Conservation (phyloP, 305 asterid genomes). For the Rubia peregrina region DNA sequence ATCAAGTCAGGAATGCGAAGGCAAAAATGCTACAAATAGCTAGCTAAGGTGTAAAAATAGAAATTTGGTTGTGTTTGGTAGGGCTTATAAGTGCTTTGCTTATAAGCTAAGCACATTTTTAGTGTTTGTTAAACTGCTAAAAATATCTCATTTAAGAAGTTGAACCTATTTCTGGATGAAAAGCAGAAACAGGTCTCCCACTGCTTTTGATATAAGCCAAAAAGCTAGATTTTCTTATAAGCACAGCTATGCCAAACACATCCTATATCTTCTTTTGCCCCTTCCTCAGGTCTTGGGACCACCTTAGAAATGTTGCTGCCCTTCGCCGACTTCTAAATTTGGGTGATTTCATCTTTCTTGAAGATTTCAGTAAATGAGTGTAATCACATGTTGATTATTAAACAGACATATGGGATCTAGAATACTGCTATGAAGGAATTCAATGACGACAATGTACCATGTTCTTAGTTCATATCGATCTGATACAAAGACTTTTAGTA, state of each 20-base stretch:
- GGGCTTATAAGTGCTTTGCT: too few relatives aligned
- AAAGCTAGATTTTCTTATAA: too few relatives aligned
- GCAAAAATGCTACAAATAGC: not conserved
- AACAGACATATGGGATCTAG: too few relatives aligned
- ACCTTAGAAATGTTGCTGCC: conserved; percentile 16
- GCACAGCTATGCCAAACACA: too few relatives aligned
- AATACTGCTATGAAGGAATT: too few relatives aligned
- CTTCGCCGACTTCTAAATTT: conserved; percentile 17
- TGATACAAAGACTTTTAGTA: conserved; percentile 34
- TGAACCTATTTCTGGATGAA: too few relatives aligned
- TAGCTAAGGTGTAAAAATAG: not conserved
- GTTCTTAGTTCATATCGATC: conserved; percentile 27
- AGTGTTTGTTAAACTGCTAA: too few relatives aligned
- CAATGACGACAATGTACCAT: too few relatives aligned
- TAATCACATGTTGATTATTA: not conserved
- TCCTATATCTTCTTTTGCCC: conserved; percentile 4
- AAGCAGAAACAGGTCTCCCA: too few relatives aligned
- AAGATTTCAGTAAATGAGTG: conserved; percentile 2
- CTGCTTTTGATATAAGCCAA: too few relatives aligned
- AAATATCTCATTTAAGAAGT: too few relatives aligned
- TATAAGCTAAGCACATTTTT: too few relatives aligned
- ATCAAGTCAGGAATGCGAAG: not conserved
- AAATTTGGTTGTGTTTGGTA: not conserved
- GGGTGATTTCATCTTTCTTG: conserved; percentile 23
- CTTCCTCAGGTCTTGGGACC: conserved; percentile 21